Base-by-base conservation (phyloP, 768 basidiomycete species). In the Tephrocybe sp. region DNA sequence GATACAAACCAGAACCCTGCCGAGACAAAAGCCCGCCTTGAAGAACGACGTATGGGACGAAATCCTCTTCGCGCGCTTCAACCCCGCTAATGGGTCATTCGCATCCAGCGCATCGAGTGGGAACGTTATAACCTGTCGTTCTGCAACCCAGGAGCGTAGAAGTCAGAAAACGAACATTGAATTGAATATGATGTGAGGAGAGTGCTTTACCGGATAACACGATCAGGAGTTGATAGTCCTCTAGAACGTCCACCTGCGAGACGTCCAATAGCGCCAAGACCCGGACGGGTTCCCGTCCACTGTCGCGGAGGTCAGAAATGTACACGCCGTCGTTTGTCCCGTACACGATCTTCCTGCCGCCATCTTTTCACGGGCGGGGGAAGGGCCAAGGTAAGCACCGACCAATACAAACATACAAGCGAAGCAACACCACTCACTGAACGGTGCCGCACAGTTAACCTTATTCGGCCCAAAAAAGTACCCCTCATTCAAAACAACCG, bases 321-420 rank as follows among this genome's bases (percentile, higher is more conserved):
- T 98, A 99, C 20, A 99, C 89, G 20, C 97, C 97, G 57, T 98
- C 94, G 61, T 95, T 91, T 4, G 96, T 96, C n/a, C 96, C 97
- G 68, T 95, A 98, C 8, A 91, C 94, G 59, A 97, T 84, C 49
- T 85, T 80, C 60, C 87, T 74, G 11, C 93, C 96, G 49, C 80
- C 81, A 62, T 79, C 95, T 97, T n/a, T n/a, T n/a, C n/a, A n/a
- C n/a, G n/a, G n/a, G n/a, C n/a, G n/a, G n/a, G n/a, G n/a, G n/a
- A n/a, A n/a, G n/a, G n/a, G n/a, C n/a, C n/a, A n/a, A n/a, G 52
- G 39, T 48, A 9, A 56, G 32, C 22, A 14, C 56, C 45, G 60
- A 49, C 4, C 9, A 7, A 17, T n/a, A n/a, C 36, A 16, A 7
- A 38, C 14, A 7, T 8, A 26, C 40, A 3, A 16, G 45, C 45